Conservation (phyloP, 495 filamentous ascomycete species). For the Penicillium herquei region DNA sequence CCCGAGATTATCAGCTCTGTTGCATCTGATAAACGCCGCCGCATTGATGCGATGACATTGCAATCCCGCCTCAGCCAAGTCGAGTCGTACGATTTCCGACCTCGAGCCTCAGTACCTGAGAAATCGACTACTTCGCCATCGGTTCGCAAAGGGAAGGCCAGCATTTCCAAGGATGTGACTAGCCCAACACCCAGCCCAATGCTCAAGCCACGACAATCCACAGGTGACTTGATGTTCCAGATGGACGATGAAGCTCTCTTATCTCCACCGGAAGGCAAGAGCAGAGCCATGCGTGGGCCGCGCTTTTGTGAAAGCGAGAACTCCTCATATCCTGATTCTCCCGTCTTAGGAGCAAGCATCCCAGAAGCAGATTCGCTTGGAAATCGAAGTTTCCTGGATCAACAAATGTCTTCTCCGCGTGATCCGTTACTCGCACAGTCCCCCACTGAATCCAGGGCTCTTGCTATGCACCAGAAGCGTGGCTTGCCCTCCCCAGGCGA, state of each 20-base stretch:
- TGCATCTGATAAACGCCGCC: constrained; percentile 52
- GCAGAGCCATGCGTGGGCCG: constrained; percentile 30
- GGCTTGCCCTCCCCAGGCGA: constrained; percentile 13
- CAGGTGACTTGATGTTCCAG: constrained; percentile 82
- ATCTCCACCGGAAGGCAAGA: constrained; percentile 30
- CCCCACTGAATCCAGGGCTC: constrained; percentile 29
- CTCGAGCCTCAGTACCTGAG: constrained; percentile 45
- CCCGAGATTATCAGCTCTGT: constrained; percentile 58
- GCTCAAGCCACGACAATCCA: constrained; percentile 63
- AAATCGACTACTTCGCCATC: constrained; percentile 55
- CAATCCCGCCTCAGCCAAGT: constrained; percentile 58
- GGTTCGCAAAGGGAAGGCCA: constrained; percentile 50
- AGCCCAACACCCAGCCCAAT: constrained; percentile 51
- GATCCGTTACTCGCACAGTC: constrained; percentile 24
- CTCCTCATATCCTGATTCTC: constrained; percentile 28
- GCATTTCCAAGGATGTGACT: constrained; percentile 44
- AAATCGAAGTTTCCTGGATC: constrained; percentile 31
- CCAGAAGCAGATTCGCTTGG: constrained; percentile 30
- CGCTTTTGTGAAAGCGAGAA: constrained; percentile 16
- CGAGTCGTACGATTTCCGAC: constrained; percentile 48
- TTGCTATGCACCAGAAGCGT: constrained; percentile 22
- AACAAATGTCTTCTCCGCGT: constrained; percentile 32
- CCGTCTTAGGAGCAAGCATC: constrained; percentile 29
- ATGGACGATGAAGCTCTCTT: constrained; percentile 77
- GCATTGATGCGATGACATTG: constrained; percentile 59